phyloP scores from a whole-genome alignment of 2,329 filamentous ascomycete genomes.

The Aureobasidium sp. region DNA sequence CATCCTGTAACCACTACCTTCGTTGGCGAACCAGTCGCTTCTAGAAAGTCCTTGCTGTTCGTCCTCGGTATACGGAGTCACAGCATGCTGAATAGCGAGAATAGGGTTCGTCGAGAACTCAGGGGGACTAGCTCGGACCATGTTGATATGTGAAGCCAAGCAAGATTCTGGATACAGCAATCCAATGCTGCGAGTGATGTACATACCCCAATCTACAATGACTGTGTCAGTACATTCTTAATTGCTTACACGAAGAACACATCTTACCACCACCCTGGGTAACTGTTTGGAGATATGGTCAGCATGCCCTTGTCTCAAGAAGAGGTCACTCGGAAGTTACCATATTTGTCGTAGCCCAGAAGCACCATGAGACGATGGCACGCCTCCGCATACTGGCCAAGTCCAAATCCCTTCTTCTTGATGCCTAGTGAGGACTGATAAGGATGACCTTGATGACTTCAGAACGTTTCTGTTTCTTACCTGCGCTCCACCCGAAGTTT shows the following conservation, averaged over 20 bases:
- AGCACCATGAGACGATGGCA: slow-evolving; percentile 62
- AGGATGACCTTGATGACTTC: background rate
- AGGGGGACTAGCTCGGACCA: slow-evolving; percentile 46
- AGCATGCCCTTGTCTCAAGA: background rate
- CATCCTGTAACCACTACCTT: slow-evolving; percentile 54
- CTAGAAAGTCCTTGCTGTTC: slow-evolving; percentile 50
- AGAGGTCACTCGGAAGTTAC: slow-evolving; percentile 20
- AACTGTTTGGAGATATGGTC: slow-evolving; percentile 19
- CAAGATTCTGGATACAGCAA: slow-evolving; percentile 51
- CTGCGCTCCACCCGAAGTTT: slow-evolving; percentile 48
- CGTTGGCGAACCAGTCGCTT: slow-evolving; percentile 48
- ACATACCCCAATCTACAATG: slow-evolving; percentile 57
- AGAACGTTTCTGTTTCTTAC: background rate
- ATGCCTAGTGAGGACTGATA: slow-evolving; percentile 27
- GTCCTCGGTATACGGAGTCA: slow-evolving; percentile 47
- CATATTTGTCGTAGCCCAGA: slow-evolving; percentile 58
- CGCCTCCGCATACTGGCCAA: slow-evolving; percentile 56
- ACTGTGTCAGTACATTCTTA: background rate
- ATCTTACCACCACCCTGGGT: slow-evolving; percentile 48
- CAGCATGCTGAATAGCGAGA: slow-evolving; percentile 49
- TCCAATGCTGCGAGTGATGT: slow-evolving; percentile 57
- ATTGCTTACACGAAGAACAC: background rate
- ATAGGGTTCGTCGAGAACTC: slow-evolving; percentile 47
- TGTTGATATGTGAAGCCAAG: slow-evolving; percentile 58
- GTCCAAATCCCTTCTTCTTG: slow-evolving; percentile 49